Base-by-base conservation (phyloP, 208 protist species). In the Wallacemonas collosoma region DNA sequence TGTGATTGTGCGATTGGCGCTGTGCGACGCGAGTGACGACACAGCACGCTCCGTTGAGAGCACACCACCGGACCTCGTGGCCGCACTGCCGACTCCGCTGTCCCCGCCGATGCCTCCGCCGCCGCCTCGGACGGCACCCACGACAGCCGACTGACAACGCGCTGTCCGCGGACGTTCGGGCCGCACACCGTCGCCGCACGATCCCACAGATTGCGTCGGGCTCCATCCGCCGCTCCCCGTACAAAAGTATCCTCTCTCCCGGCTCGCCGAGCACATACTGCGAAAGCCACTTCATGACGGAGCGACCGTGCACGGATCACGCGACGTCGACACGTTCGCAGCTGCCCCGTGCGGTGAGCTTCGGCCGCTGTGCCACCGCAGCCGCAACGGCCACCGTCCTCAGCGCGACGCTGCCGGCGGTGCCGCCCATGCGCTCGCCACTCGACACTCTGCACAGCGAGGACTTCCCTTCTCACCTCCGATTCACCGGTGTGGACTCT, bases 371-470 rank as follows among this genome's bases (percentile, higher is more conserved):
- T 36, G 26, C 53, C 11, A 7, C 53, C 53, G 26, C 53, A 8
- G 1, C 57, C 7, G 1, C 26, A 6, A 38, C 17, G 5, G 36
- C n/a, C 36, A 63, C 2, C 60, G 43, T 50, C 38, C 43, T 48
- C 40, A 26, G 12, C 15, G 60, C 43, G 4, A 44, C 60, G 6
- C 5, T 65, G 11, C 40, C 41, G 8, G 60, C 40, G 4, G 14
- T 5, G 14, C 7, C 43, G 43, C 60, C n/a, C 5, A 38, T 65
- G 15, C 15, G 4, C 40, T 26, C n/a, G 6, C 15, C 14, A 6
- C 38, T 35, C 15, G 43, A 45, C 40, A 53, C 60, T 3, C 60
- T 65, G 38, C 38, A 65, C 60, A 65, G 60, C 26, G 60, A 65
- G 40, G n/a, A 50, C 60, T 41, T 65, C 4, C n/a, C 40, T 4